Conservation (phyloP, 495 filamentous ascomycete genomes). For the Oidiodendron maius region DNA sequence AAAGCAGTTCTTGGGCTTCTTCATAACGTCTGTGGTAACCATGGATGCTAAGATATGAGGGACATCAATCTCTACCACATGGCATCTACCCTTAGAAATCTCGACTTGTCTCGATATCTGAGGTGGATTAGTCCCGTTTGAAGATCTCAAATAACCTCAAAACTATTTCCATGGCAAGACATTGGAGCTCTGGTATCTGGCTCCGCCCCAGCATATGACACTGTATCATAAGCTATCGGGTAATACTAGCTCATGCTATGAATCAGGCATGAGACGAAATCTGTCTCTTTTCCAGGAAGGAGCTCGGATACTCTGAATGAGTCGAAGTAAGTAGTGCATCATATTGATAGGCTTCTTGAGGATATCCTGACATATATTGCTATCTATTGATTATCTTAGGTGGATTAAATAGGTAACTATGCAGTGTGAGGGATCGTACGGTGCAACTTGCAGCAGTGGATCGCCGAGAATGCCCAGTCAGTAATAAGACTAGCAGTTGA, state of each 20-base stretch:
- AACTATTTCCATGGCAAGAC: slow-evolving; percentile 17
- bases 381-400: too few species aligned
- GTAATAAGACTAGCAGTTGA: background rate
- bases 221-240: slow-evolving; percentile 23
- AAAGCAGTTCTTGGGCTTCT: slow-evolving; percentile 7
- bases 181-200: slow-evolving; percentile 12
- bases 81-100: slow-evolving; percentile 8
- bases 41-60: slow-evolving; percentile 9
- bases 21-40: slow-evolving; percentile 2
- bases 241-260: slow-evolving; percentile 11
- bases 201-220: slow-evolving; percentile 35
- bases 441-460: background rate
- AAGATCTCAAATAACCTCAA: slow-evolving; percentile 19
- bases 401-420: too few species aligned
- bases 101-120: slow-evolving; percentile 5
- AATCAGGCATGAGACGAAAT: slow-evolving; percentile 16
- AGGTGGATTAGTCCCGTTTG: slow-evolving; percentile 5
- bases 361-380: slow-evolving; percentile 1
- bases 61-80: slow-evolving; percentile 16
- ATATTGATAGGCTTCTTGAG: slow-evolving; percentile 8
- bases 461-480: background rate
- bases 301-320: slow-evolving; percentile 16
- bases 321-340: slow-evolving; percentile 8
- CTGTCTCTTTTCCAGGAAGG: slow-evolving; percentile 9
- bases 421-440: background rate